Conservation (phyloP, 2,329 filamentous ascomycete genomes). For the Botrytis fabae region DNA sequence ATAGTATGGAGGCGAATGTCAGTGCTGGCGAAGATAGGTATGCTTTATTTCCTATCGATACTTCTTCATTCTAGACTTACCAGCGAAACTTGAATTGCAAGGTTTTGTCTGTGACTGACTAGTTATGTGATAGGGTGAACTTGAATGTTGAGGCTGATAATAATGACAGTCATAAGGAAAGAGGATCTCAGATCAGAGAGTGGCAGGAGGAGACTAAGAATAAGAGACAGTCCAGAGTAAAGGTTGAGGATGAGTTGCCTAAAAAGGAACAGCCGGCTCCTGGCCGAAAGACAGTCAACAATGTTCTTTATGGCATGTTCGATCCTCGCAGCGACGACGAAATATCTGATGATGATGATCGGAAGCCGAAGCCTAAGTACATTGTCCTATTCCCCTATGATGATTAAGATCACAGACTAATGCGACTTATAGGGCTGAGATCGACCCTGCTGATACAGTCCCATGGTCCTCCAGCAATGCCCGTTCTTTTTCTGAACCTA, state of each 20-base stretch:
- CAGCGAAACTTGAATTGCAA: background rate
- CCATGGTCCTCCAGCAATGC: background rate
- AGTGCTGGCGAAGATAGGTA: slow-evolving; percentile 1
- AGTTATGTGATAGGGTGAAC: background rate
- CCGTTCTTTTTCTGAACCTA: background rate
- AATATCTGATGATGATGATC: background rate
- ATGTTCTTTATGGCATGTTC: background rate
- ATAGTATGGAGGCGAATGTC: background rate
- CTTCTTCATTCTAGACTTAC: background rate
- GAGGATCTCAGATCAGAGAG: background rate
- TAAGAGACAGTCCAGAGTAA: background rate
- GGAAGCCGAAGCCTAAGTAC: background rate
- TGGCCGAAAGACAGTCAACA: background rate
- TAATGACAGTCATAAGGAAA: background rate
- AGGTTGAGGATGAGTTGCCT: background rate
- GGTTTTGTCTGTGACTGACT: background rate
- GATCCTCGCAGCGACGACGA: background rate
- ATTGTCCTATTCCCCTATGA: fast-evolving
- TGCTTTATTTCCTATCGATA: background rate
- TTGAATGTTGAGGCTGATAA: background rate
- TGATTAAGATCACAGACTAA: background rate
- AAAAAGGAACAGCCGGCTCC: background rate
- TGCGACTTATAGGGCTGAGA: background rate
- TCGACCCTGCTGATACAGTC: background rate
- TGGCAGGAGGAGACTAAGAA: slow-evolving; percentile 6